These are phyloP conservation scores for Nakataea oryzae DNA, from an alignment of 2,329 filamentous ascomycete species.

Conservation along the genomic window DNA sequence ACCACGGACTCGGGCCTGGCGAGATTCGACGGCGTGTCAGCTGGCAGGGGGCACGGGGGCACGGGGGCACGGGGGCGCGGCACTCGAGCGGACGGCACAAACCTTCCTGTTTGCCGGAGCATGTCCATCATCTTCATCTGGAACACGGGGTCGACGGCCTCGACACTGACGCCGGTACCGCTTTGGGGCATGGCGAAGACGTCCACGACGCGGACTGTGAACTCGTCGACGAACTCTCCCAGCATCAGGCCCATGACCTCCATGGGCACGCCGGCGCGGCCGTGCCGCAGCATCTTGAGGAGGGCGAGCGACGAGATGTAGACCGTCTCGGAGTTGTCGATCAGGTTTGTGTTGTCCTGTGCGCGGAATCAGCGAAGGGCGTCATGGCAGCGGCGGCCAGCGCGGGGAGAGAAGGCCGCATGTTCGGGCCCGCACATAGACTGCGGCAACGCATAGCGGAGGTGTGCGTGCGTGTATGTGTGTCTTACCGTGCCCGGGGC, in stretches of 20 bases:
- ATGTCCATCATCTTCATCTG: constrained; percentile 99
- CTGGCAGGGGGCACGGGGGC: neutral
- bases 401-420: neutral
- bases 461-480: constrained; percentile 68
- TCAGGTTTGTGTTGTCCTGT: constrained; percentile 80
- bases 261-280: constrained; percentile 96
- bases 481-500: constrained; percentile 56
- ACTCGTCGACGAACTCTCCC: constrained; percentile 97
- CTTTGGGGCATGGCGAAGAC: constrained; percentile 99
- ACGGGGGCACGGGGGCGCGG: neutral
- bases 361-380: neutral
- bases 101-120: constrained; percentile 94
- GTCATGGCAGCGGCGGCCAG: constrained; percentile 1
- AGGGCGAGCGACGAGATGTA: constrained; percentile 97
- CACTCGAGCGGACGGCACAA: constrained; percentile 17
- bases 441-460: too few species aligned
- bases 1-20: constrained; percentile 91
- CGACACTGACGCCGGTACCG: constrained; percentile 94
- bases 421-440: constrained; percentile 7
- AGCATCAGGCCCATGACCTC: constrained; percentile 99
- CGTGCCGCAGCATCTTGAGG: constrained; percentile 97
- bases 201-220: constrained; percentile 95
- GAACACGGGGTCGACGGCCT: constrained; percentile 96
- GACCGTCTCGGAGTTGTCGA: constrained; percentile 98
- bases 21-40: neutral